These are phyloP conservation scores for Amaranthus tricolor DNA, from an alignment of 179 eudicot species.

Conservation along the genomic window DNA sequence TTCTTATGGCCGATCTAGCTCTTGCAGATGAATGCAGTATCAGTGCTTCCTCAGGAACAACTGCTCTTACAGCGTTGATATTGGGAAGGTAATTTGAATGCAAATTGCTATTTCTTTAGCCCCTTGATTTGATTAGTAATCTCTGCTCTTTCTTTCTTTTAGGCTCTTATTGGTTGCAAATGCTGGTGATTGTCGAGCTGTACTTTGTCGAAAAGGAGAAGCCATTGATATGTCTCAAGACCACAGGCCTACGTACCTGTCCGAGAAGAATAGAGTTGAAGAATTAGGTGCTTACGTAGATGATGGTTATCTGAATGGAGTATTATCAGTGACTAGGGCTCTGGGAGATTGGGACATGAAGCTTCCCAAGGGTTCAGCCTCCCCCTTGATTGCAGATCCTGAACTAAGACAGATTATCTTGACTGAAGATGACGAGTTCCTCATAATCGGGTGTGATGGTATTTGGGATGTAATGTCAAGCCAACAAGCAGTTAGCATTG, in stretches of 20 bases:
- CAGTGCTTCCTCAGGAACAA: slow-evolving; percentile 68
- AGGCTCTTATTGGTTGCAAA: slow-evolving; percentile 88
- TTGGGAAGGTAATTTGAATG: slow-evolving; percentile 58
- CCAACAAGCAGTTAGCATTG: slow-evolving; percentile 71
- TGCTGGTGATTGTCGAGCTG: slow-evolving; percentile 87
- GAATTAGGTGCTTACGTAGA: slow-evolving; percentile 68
- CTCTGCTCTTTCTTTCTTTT: background rate
- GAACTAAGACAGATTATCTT: slow-evolving; percentile 54
- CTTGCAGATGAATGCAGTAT: slow-evolving; percentile 64
- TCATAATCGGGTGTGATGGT: slow-evolving; percentile 84
- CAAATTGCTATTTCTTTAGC: background rate
- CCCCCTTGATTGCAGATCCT: slow-evolving; percentile 77
- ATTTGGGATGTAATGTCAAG: slow-evolving; percentile 88
- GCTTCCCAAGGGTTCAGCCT: slow-evolving; percentile 53
- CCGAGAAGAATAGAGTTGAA: slow-evolving; percentile 57
- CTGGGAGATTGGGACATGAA: slow-evolving; percentile 92
- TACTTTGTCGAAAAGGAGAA: slow-evolving; percentile 73
- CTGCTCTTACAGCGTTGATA: slow-evolving; percentile 68
- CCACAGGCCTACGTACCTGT: slow-evolving; percentile 62
- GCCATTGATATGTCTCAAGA: slow-evolving; percentile 86
- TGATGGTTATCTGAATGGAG: slow-evolving; percentile 80
- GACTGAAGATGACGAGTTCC: slow-evolving; percentile 84
- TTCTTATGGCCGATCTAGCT: slow-evolving; percentile 62
- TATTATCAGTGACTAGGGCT: slow-evolving; percentile 72
- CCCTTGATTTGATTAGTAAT: background rate